Evolutionary conservation across 164 flowering plant genomes (phyloP).

Genomic region (Warburgia ugandensis): DNA sequence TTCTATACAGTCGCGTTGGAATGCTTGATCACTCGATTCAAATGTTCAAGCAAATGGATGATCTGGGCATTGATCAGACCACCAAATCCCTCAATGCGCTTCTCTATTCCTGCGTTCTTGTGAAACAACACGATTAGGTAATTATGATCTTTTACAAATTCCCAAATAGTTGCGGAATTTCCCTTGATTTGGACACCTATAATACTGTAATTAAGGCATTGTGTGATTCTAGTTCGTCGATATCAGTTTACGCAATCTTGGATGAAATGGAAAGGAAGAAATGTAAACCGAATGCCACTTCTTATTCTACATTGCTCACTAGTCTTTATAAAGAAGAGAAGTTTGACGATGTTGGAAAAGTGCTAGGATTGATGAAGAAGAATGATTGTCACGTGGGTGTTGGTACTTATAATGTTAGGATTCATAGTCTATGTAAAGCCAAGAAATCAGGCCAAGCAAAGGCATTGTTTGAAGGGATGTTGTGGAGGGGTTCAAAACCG

Average conservation of each 20-base stretch:
- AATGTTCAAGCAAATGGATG: slow-evolving; percentile 40
- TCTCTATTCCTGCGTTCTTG: slow-evolving; percentile 44
- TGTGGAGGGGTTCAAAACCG: slow-evolving; percentile 47
- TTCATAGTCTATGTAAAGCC: slow-evolving; percentile 64
- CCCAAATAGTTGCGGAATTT: slow-evolving; percentile 38
- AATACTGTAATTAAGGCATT: slow-evolving; percentile 64
- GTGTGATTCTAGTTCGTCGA: slow-evolving; percentile 49
- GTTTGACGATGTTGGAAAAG: slow-evolving; percentile 61
- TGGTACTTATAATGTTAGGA: slow-evolving; percentile 52
- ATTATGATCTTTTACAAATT: slow-evolving; percentile 33
- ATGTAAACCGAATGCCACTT: slow-evolving; percentile 42
- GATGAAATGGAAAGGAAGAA: slow-evolving; percentile 66
- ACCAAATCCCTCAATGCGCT: slow-evolving; percentile 51
- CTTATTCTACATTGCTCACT: slow-evolving; percentile 41
- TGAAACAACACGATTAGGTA: slow-evolving; percentile 29
- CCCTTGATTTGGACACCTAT: slow-evolving; percentile 51
- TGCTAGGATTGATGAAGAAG: slow-evolving; percentile 55
- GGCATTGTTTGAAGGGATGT: slow-evolving; percentile 47
- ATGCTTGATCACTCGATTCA: slow-evolving; percentile 47
- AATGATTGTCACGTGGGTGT: slow-evolving; percentile 25
- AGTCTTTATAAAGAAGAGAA: slow-evolving; percentile 75
- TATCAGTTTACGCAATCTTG: slow-evolving; percentile 46
- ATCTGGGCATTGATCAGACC: slow-evolving; percentile 29
- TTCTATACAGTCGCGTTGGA: slow-evolving; percentile 70
- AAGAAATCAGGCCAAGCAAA: slow-evolving; percentile 55